Evolutionary conservation across 768 basidiomycete species (phyloP), one percentile per base, ranked within the genome.

Genomic region (Amanita rubescens): DNA sequence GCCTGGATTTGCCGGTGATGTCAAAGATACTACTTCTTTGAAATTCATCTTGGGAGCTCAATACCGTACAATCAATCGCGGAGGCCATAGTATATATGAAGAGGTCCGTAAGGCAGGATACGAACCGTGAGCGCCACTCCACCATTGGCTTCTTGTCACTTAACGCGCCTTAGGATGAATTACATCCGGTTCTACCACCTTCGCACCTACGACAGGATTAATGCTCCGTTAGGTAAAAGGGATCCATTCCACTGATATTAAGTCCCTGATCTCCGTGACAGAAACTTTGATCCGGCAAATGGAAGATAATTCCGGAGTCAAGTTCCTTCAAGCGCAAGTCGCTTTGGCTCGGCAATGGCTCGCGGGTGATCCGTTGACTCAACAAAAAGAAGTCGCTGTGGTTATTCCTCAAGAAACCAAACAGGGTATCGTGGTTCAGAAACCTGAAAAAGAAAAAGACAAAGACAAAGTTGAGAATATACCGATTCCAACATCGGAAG

Each of bases 111-210:
- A 77, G 58, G 87, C 79, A 17, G 88, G 90, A 3, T 86, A 75
- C 59, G 87, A 93, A 32, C 89, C 90, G 87, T 90, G 60, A 58
- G 86, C 70, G 1, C 20, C 2, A 33, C 64, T 4, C n/a, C 9
- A 3, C 24, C 32, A 5, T 39, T 25, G 10, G 12, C 24, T 17
- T 7, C 17, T 24, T 25, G 15, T 41, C 50, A 55, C 49, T 38
- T 34, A 15, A 10, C 47, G 20, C 41, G 22, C 32, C 44, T 14
- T 44, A 91, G 90, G n/a, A 61, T 73, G 70, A 84, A 94, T 54
- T 94, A 87, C 64, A 88, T 96, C 60, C 79, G 85, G 10, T 92
- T 96, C 76, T 97, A 90, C 71, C 93, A 98, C 69, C 76, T 99
- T 22, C 80, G 96, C 27, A 74, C 85, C 1, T 99, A 94, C 64